phyloP scores from a whole-genome alignment of 495 filamentous ascomycete genomes.

The Podospora didyma region DNA sequence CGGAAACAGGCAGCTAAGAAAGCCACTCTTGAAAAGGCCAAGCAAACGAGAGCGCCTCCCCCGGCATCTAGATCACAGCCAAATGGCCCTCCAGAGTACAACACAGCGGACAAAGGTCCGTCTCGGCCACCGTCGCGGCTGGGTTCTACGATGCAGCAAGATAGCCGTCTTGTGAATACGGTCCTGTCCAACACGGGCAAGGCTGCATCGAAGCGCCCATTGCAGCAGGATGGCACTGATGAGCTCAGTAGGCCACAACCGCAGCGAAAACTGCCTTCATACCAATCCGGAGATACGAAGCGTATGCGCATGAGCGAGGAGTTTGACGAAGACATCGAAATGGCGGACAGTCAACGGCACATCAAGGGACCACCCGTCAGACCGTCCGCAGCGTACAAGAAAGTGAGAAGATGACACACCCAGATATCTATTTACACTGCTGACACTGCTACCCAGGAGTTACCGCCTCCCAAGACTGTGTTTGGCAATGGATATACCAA shows the following conservation, averaged over 20 bases:
- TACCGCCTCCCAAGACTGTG: constrained; percentile 55
- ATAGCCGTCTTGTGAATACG: constrained; percentile 42
- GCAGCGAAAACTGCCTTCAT: constrained; percentile 38
- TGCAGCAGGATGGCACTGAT: constrained; percentile 42
- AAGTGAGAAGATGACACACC: constrained; percentile 45
- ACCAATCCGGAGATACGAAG: constrained; percentile 53
- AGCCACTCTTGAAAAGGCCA: constrained; percentile 66
- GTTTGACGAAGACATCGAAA: constrained; percentile 43
- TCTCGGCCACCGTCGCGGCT: constrained; percentile 41
- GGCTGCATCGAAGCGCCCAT: constrained; percentile 42
- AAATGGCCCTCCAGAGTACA: constrained; percentile 43
- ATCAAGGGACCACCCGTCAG: constrained; percentile 81
- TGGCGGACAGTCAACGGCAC: constrained; percentile 37
- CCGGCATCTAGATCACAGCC: constrained; percentile 47
- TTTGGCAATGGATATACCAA: constrained; percentile 62
- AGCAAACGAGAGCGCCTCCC: constrained; percentile 50
- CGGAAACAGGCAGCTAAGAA: constrained; percentile 55
- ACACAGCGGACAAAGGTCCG: constrained; percentile 23
- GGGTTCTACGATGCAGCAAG: constrained; percentile 36
- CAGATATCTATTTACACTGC: background rate
- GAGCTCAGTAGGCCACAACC: constrained; percentile 27
- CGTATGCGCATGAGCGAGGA: constrained; percentile 56
- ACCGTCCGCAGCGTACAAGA: constrained; percentile 70
- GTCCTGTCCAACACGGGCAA: constrained; percentile 40
- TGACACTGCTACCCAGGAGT: constrained; percentile 46